A percentile compares a stretch with the other conserved stretches of the same genome.
These are phyloP conservation scores for Puya raimondii DNA, from an alignment of 176 grass and related monocot genomes.

Conservation along the genomic window DNA sequence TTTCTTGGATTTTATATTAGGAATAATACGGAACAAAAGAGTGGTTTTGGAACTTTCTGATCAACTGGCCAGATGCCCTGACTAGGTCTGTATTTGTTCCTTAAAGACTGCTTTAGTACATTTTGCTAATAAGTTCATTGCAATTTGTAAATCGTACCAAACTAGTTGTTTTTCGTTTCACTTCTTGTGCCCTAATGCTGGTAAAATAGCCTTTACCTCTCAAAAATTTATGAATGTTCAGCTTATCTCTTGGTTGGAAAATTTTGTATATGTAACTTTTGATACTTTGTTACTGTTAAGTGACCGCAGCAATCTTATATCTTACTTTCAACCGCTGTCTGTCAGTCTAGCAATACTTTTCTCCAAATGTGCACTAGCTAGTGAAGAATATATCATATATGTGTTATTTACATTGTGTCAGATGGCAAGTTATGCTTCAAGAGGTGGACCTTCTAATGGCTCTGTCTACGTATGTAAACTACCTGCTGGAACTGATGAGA, in stretches of 20 bases:
- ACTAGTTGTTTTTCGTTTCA: neutral
- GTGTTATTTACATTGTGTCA: neutral
- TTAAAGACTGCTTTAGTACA: neutral
- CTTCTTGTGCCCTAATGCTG: neutral
- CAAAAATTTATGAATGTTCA: neutral
- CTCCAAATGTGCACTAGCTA: neutral
- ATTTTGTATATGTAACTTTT: neutral
- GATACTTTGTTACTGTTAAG: neutral
- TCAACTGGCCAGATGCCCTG: too few species aligned
- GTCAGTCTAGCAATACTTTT: neutral
- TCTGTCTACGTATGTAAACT: slow-evolving; percentile 88
- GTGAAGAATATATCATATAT: neutral
- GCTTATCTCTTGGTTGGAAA: neutral
- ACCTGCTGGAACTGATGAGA: slow-evolving; percentile 85
- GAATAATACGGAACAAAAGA: too few species aligned
- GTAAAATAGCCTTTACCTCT: neutral
- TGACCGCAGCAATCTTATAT: too few species aligned
- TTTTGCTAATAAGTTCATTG: neutral
- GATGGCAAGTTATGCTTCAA: slow-evolving; percentile 48
- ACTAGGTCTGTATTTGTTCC: neutral
- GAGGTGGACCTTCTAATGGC: slow-evolving; percentile 45
- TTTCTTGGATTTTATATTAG: too few species aligned
- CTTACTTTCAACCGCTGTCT: neutral
- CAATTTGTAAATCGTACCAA: neutral
- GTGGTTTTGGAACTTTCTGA: too few species aligned